Base-by-base conservation (phyloP, 768 basidiomycete species). In the Pulveroboletus ravenelii region DNA sequence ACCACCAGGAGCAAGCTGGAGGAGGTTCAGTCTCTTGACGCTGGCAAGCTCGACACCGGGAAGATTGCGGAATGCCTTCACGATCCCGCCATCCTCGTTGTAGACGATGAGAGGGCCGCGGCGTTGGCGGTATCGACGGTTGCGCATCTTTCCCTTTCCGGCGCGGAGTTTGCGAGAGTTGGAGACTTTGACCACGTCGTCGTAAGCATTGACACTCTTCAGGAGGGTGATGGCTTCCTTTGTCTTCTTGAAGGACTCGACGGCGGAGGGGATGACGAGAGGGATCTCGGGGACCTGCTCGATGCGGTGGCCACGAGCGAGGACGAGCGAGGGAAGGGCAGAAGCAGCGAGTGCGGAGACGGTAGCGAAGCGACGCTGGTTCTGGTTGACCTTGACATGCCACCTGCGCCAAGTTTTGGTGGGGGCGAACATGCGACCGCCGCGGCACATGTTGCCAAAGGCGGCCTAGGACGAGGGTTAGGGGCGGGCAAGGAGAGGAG, bases 391-490 rank as follows among this genome's bases (percentile, higher is more conserved):
- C 79, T 97, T 99, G 78, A 98, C 89, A 77, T 99, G 96, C 96
- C 96, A 99, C 72, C 85, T 94, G 75, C 95, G 88, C 95, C 94
- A 98, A 69, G 84, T 90, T 80, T 96, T 97, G 76, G 95, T 98
- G 15, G 96, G 96, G 27, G 95, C 95, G 74, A 99, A 98, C 96
- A 99, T 98, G 69, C 96, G 93, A 78, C 96, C 96, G 68, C 96
- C 95, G 73, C 96, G 90, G 81, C 95, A 98, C 96, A 99, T 98
- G 88, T 98, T 98, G 67, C 96, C 96, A 77, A 98, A 98, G 30
- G 96, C 96, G 70, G 92, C 96, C 87, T 95, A 49, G 23, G 32
- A 14, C 20, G 12, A 41, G 34, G 51, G 36, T 62, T 41, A 45
- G 12, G 48, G 46, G 35, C 38, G 27, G 5, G 29, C 36, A 34